A percentile compares a stretch with the other conserved stretches of the same genome.
Evolutionary conservation across 768 basidiomycete genomes (phyloP).

Genomic region (Lentinula raphanica): DNA sequence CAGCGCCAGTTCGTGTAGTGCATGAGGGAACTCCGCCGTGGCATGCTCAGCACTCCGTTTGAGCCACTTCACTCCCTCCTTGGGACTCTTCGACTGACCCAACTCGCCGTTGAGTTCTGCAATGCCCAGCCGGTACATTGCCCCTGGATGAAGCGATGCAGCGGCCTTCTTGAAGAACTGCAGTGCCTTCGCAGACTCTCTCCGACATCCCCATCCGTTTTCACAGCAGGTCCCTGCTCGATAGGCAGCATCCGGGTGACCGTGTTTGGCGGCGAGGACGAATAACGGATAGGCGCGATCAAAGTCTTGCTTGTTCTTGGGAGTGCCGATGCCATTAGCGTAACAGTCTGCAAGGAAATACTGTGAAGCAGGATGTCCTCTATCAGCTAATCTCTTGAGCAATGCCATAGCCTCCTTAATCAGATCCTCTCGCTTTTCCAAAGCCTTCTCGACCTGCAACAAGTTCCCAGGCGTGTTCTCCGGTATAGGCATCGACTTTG

Average conservation of each 20-base stretch:
- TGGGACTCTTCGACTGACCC: slow-evolving; percentile 76
- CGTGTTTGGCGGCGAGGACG: slow-evolving; percentile 93
- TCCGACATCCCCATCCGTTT: slow-evolving; percentile 96
- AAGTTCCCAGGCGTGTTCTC: slow-evolving; percentile 64
- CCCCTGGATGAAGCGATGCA: slow-evolving; percentile 85
- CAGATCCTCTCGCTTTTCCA: slow-evolving; percentile 82
- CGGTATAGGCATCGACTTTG: slow-evolving; percentile 83
- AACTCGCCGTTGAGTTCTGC: slow-evolving; percentile 96
- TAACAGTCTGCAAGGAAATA: slow-evolving; percentile 99
- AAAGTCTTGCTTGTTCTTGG: slow-evolving; percentile 89
- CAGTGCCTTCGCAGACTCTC: slow-evolving; percentile 87
- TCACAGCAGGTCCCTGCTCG: slow-evolving; percentile 97
- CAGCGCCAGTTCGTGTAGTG: slow-evolving; percentile 88
- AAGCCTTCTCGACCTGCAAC: slow-evolving; percentile 73
- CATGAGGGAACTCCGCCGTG: slow-evolving; percentile 94
- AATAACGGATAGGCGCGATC: slow-evolving; percentile 96
- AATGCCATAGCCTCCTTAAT: slow-evolving; percentile 82
- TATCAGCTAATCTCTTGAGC: slow-evolving; percentile 86
- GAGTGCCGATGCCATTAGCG: slow-evolving; percentile 95
- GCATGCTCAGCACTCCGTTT: slow-evolving; percentile 94
- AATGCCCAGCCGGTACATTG: slow-evolving; percentile 95
- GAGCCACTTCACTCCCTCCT: slow-evolving; percentile 98
- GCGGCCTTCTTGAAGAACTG: slow-evolving; percentile 93
- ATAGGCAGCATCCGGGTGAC: slow-evolving; percentile 92
- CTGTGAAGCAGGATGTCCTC: slow-evolving; percentile 91